These are phyloP conservation scores for Thalassiosira oceanica DNA, from an alignment of 352 stramenopile genomes.

Conservation along the genomic window DNA sequence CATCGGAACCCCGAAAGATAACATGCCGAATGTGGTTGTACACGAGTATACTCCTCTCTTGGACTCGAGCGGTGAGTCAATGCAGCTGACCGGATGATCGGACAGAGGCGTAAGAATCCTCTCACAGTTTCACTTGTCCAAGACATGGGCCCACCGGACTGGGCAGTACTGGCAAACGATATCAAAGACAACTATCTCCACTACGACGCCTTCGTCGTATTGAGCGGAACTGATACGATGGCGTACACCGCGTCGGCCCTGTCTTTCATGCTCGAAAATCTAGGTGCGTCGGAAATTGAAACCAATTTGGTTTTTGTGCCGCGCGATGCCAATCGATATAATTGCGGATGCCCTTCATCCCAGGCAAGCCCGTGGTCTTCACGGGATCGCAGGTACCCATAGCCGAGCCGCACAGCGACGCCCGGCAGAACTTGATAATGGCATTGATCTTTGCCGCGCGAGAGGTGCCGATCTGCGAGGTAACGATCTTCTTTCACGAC, in stretches of 20 bases:
- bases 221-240: conserved; percentile 97
- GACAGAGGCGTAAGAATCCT: too few relatives aligned
- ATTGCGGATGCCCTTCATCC: too few relatives aligned
- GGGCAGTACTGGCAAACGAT: conserved; percentile 88
- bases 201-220: conserved; percentile 92
- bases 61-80: conserved; percentile 86
- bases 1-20: conserved; percentile 47
- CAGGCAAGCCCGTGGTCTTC: conserved; percentile 92
- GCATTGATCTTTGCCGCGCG: conserved; percentile 74
- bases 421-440: conserved; percentile 94
- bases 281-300: too few relatives aligned
- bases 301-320: too few relatives aligned
- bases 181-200: conserved; percentile 93
- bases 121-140: too few relatives aligned
- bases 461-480: conserved; percentile 45
- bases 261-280: conserved; percentile 96
- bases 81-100: too few relatives aligned
- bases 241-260: conserved; percentile 93
- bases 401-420: conserved; percentile 91
- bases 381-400: conserved; percentile 94
- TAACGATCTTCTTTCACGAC: conserved; percentile 90
- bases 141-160: conserved; percentile 85
- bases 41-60: conserved; percentile 66
- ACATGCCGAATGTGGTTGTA: conserved; percentile 50
- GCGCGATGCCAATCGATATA: too few relatives aligned